Base-by-base conservation (phyloP, 345 rosid genomes). In the Gossypium herbaceum region DNA sequence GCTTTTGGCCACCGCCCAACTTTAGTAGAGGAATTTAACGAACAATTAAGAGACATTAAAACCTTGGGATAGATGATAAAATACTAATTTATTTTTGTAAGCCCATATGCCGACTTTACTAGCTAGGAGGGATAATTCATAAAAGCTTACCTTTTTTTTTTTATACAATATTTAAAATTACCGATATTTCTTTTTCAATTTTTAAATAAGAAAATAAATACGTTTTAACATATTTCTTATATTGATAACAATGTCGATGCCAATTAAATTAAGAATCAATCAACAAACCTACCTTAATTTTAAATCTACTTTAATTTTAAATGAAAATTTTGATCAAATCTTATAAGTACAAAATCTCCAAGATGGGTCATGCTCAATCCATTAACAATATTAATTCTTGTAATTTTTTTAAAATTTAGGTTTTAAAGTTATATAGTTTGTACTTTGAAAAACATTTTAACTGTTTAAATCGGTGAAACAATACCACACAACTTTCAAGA, bases 301-400 rank as follows among this genome's bases (percentile, higher is more conserved):
- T 27, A 27, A 27, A 27, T 27, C 29, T 27, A 67, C 44, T 58
- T 9, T 27, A 69, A 72, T 54, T 17, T 76, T 68, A 78, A 73
- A 87, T 94, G 94, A 88, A 84, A 89, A 85, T 87, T 78, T 83
- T 92, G 91, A 90, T 92, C 97, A 75, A 34, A 34, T 78, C 83
- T 76, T 85, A 22, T 48, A 62, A 74, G 19, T 50, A 43, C 52
- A 72, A 44, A 24, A 57, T 58, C 59, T 24, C 79, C 39, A 77
- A 84, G 89, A 76, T 59, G 75, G 92, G 86, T 91, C 97, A 92
- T 79, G 68, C 84, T 88, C 88, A 91, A 87, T 90, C 91, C 93
- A 88, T 84, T 77, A 50, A 77, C 76, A 57, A 62, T 77, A 19
- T 65, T 43, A 75, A 81, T 70, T 61, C 41, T 68, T 63, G 73